Base-by-base conservation (phyloP, 2,329 filamentous ascomycete genomes). In the Westerdykella ornata region DNA sequence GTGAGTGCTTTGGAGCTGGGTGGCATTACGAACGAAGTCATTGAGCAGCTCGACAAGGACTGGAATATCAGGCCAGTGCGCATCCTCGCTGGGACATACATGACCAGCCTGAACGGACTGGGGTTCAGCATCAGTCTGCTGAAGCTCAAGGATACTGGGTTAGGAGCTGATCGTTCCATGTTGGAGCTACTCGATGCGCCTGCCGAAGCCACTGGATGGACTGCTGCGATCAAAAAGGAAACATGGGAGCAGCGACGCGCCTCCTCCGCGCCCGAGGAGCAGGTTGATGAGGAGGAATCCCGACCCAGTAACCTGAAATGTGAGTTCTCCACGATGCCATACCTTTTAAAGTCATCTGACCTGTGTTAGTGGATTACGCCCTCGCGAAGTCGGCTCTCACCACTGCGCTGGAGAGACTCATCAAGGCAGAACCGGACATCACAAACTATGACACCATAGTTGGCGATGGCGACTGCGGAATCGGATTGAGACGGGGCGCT, bases 381-480 rank as follows among this genome's bases (percentile, higher is more conserved):
- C 51, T 63, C 3, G 70, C 76, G 17, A 76, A 73, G 48, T 74
- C 70, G 38, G 72, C 71, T 17, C 69, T 84, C 31, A 70, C 66
- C 31, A 67, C 69, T 22, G 82, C 72, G 14, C 69, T 88, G 13
- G 68, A 83, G 37, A 72, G 71, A 28, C 69, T 88, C 12, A 75
- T 87, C 47, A 73, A 70, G 0, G 82, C 74, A 1, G 82, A 86
- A 56, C 74, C 79, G 7, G 74, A 81, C 32, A 71, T 85, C 41
- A 85, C 82, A 9, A 75, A 70, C 41, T 85, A 76, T 57, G 82
- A 85, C 58, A 94, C 87, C 0, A 79, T 92, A 11, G 87, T 94
- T 17, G 88, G 88, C 32, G 88, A 95, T 59, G 88, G 88, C 35
- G 88, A 95, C 66, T 95, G 88, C 57, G 88, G 88, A 8, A 85